A percentile compares a stretch with the other conserved stretches of the same genome.
phyloP scores from a whole-genome alignment of 2,329 filamentous ascomycete species.

The Pseudogymnoascus sp. region DNA sequence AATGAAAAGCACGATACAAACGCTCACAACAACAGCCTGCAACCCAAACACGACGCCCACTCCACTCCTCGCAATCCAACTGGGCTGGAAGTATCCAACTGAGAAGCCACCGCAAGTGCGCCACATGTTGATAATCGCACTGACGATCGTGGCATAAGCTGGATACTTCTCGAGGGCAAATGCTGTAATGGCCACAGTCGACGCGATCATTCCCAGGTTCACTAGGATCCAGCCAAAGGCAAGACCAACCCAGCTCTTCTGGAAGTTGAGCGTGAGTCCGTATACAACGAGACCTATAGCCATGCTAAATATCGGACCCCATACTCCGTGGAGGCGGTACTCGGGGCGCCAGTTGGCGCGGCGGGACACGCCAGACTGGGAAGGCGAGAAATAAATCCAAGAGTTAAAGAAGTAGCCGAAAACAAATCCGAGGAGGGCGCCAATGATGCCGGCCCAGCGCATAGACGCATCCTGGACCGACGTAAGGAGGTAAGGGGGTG shows the following conservation, averaged over 20 bases:
- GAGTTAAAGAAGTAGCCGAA: constrained; percentile 32
- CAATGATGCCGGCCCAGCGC: constrained; percentile 31
- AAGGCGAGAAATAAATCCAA: constrained; percentile 24
- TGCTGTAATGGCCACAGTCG: constrained; percentile 31
- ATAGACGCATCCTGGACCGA: constrained; percentile 31
- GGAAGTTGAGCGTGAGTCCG: constrained; percentile 29
- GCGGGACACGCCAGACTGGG: constrained; percentile 13
- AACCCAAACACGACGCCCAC: constrained; percentile 16
- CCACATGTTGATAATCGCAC: constrained; percentile 34
- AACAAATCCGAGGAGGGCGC: constrained; percentile 27
- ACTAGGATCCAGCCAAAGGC: constrained; percentile 34
- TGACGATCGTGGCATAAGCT: constrained; percentile 28
- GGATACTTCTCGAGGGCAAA: constrained; percentile 33
- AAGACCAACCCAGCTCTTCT: constrained; percentile 31
- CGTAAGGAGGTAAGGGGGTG: constrained; percentile 30
- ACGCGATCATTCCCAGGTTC: constrained; percentile 30
- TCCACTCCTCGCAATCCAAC: constrained; percentile 25
- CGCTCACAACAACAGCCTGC: neutral
- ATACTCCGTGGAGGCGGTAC: constrained; percentile 31
- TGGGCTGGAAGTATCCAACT: constrained; percentile 18
- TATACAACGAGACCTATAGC: constrained; percentile 29
- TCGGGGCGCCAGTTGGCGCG: constrained; percentile 26
- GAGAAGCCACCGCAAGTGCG: constrained; percentile 33
- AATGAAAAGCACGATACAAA: neutral
- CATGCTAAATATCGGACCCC: constrained; percentile 28